Conservation (phyloP, 805 yeast genomes). For the Candida gorgasii region DNA sequence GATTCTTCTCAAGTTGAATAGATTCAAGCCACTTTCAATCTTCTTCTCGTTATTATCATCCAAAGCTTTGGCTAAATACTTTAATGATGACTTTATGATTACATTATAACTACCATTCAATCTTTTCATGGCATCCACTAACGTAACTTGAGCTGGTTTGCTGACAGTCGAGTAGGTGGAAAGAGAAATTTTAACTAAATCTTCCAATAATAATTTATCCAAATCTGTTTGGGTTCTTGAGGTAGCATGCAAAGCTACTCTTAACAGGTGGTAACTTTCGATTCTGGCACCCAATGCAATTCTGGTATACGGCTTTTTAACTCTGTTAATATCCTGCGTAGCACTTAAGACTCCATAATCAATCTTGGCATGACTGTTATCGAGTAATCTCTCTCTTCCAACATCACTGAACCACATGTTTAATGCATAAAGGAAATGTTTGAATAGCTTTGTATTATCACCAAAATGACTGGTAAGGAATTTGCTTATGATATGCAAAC, state of each 20-base stretch:
- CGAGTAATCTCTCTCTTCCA: conserved; percentile 68
- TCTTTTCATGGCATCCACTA: conserved; percentile 69
- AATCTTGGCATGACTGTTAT: conserved; percentile 54
- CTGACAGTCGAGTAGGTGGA: conserved; percentile 74
- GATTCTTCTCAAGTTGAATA: conserved; percentile 59
- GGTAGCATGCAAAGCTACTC: conserved; percentile 71
- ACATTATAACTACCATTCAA: conserved; percentile 64
- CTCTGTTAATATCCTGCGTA: conserved; percentile 62
- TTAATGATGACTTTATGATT: conserved; percentile 52
- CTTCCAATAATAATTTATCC: conserved; percentile 63
- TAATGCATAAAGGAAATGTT: conserved; percentile 60
- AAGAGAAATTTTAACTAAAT: conserved; percentile 61
- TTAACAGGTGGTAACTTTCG: conserved; percentile 70
- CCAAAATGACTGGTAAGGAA: conserved; percentile 51
- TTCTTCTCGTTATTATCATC: conserved; percentile 48
- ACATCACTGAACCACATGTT: conserved; percentile 81
- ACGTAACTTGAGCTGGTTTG: conserved; percentile 63
- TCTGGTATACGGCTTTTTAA: conserved; percentile 73
- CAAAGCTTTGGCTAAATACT: conserved; percentile 51
- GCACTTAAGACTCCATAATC: conserved; percentile 57
- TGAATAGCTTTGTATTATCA: conserved; percentile 65
- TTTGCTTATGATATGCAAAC: conserved; percentile 57
- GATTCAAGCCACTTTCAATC: conserved; percentile 63
- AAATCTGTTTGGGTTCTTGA: conserved; percentile 67
- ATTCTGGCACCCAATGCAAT: conserved; percentile 74